Conservation (phyloP, 352 stramenopile genomes). For the Phytophthora kernoviae region DNA sequence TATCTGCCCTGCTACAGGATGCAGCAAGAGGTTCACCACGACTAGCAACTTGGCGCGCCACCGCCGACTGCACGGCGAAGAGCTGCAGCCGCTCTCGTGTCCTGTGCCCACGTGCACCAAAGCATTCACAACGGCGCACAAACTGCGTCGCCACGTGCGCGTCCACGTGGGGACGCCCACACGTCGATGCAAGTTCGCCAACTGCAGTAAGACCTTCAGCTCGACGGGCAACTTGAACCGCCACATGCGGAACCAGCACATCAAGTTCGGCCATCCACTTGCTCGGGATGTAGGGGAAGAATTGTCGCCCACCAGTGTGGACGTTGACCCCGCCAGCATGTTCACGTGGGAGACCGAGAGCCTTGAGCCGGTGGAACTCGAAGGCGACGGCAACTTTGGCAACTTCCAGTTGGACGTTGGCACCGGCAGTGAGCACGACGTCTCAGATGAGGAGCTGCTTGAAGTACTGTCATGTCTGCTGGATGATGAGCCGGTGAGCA, state of each 20-base stretch:
- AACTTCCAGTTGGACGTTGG: constrained; percentile 21
- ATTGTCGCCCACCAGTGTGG: constrained; percentile 27
- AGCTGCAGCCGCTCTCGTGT: constrained; percentile 34
- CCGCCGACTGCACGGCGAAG: constrained; percentile 41
- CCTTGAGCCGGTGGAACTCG: constrained; percentile 2
- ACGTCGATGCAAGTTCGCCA: constrained; percentile 43
- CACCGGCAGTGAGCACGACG: constrained; percentile 12
- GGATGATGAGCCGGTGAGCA: constrained; percentile 24
- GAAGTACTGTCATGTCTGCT: constrained; percentile 44
- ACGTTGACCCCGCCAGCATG: constrained; percentile 8
- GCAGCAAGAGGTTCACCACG: constrained; percentile 57
- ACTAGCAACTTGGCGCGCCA: constrained; percentile 55
- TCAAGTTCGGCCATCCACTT: constrained; percentile 31
- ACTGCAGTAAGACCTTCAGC: constrained; percentile 70
- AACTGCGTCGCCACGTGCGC: constrained; percentile 59
- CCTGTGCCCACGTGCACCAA: constrained; percentile 28
- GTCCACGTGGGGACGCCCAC: constrained; percentile 40
- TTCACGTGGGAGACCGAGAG: constrained; percentile 11
- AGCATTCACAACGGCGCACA: constrained; percentile 47
- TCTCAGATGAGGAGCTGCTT: constrained; percentile 39
- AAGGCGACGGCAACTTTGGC: background rate
- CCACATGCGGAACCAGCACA: constrained; percentile 61
- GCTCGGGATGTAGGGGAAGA: constrained; percentile 18
- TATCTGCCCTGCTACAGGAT: constrained; percentile 39
- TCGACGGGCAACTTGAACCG: constrained; percentile 66